These are phyloP conservation scores for Gamarada debralockiae DNA, from an alignment of 495 filamentous ascomycete genomes.

Conservation along the genomic window DNA sequence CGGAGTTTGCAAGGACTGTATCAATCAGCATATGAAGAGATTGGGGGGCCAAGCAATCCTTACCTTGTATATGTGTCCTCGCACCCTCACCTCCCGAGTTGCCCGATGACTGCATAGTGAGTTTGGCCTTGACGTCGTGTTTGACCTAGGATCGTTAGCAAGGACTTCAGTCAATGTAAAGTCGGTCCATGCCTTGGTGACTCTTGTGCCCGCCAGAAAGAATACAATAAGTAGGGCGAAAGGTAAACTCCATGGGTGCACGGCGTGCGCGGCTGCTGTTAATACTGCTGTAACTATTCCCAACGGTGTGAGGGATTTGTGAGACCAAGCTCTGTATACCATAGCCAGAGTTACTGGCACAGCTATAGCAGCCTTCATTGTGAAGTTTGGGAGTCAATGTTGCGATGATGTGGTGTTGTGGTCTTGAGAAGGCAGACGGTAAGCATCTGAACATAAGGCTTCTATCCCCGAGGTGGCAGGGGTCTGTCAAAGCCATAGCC, in stretches of 20 bases:
- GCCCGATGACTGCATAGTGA: slow-evolving; percentile 75
- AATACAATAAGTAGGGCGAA: slow-evolving; percentile 81
- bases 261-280: slow-evolving; percentile 75
- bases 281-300: slow-evolving; percentile 64
- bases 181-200: slow-evolving; percentile 62
- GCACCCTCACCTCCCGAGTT: slow-evolving; percentile 71
- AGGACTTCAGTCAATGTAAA: background rate
- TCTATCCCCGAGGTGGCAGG: no score
- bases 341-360: slow-evolving; percentile 59
- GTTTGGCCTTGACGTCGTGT: slow-evolving; percentile 73
- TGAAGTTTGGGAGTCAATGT: background rate
- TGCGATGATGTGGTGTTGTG: background rate
- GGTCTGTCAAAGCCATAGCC: no score
- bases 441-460: no score
- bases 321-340: slow-evolving; percentile 64
- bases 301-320: slow-evolving; percentile 70
- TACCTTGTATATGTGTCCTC: slow-evolving; percentile 73
- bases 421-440: background rate
- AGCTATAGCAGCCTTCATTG: slow-evolving; percentile 70
- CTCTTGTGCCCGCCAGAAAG: slow-evolving; percentile 78
- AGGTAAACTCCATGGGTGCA: slow-evolving; percentile 89
- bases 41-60: background rate
- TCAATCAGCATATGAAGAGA: background rate
- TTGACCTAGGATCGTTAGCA: slow-evolving; percentile 58
- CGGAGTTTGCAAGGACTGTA: slow-evolving; percentile 77